Evolutionary conservation across 441 rosid species (phyloP).

Genomic region (Brassica hybrid): DNA sequence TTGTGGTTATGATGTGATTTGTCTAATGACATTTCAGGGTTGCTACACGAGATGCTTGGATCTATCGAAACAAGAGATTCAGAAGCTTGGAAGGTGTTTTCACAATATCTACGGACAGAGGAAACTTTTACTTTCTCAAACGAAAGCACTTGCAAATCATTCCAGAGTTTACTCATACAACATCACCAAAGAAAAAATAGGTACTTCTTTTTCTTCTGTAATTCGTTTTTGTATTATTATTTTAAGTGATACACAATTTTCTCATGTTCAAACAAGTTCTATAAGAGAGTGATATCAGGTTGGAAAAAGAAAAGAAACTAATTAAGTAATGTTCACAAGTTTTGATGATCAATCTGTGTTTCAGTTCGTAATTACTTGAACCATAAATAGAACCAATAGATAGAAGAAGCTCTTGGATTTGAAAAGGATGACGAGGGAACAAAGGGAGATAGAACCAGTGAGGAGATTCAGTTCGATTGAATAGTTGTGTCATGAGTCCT

Average conservation of each 20-base stretch:
- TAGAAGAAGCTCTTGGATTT: too few relatives aligned
- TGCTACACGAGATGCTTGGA: slow-evolving; percentile 87
- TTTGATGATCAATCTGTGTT: background rate
- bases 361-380: background rate
- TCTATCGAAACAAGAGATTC: slow-evolving; percentile 67
- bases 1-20: background rate
- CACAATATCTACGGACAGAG: background rate
- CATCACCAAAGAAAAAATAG: background rate
- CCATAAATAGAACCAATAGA: too few relatives aligned
- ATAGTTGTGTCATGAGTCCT: background rate
- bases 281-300: background rate
- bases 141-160: background rate
- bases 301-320: background rate
- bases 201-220: background rate
- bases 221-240: background rate
- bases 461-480: background rate
- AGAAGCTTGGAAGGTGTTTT: slow-evolving; percentile 79
- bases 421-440: background rate
- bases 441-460: background rate
- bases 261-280: background rate
- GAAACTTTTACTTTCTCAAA: background rate
- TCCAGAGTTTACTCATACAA: background rate
- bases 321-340: background rate
- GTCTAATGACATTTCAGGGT: slow-evolving; percentile 49
- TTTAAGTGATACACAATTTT: background rate